A percentile compares a stretch with the other conserved stretches of the same genome.
These are phyloP conservation scores for Suhomyces coccinellae DNA, from an alignment of 1,139 yeast genomes.

Conservation along the genomic window DNA sequence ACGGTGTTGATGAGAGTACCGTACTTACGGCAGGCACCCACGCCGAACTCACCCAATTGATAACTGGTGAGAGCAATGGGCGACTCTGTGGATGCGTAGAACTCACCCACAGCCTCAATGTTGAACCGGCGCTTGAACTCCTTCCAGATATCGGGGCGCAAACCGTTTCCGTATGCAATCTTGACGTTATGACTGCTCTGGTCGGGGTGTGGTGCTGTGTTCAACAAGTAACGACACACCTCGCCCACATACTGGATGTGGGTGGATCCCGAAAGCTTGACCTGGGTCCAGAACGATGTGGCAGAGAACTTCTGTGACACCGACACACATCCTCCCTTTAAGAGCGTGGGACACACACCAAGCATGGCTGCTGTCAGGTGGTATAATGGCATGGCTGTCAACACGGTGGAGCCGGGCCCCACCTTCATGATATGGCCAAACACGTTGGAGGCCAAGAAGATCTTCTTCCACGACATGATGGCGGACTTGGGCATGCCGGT, in stretches of 20 bases:
- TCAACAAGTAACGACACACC: constrained; percentile 82
- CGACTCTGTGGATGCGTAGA: constrained; percentile 92
- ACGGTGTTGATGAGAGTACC: constrained; percentile 63
- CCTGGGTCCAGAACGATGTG: constrained; percentile 89
- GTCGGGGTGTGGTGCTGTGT: constrained; percentile 64
- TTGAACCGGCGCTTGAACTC: constrained; percentile 76
- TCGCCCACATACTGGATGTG: constrained; percentile 95
- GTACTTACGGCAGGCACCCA: constrained; percentile 87
- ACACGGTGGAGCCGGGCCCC: constrained; percentile 55
- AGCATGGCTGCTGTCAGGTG: constrained; percentile 92
- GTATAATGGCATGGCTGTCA: constrained; percentile 94
- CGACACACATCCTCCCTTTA: constrained; percentile 70
- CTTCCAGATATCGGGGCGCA: constrained; percentile 89
- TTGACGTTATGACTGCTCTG: constrained; percentile 65
- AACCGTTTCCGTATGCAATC: constrained; percentile 89
- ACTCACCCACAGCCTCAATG: constrained; percentile 79
- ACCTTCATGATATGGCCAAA: constrained; percentile 74
- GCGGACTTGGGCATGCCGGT: constrained; percentile 96
- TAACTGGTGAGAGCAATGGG: constrained; percentile 87
- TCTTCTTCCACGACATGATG: constrained; percentile 88
- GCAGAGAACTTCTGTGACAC: constrained; percentile 83
- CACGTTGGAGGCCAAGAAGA: constrained; percentile 64
- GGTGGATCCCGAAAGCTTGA: constrained; percentile 66
- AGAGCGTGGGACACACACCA: constrained; percentile 74
- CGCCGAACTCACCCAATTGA: constrained; percentile 77